phyloP scores from a whole-genome alignment of 176 grass and related monocot species.

The Areca catechu region DNA sequence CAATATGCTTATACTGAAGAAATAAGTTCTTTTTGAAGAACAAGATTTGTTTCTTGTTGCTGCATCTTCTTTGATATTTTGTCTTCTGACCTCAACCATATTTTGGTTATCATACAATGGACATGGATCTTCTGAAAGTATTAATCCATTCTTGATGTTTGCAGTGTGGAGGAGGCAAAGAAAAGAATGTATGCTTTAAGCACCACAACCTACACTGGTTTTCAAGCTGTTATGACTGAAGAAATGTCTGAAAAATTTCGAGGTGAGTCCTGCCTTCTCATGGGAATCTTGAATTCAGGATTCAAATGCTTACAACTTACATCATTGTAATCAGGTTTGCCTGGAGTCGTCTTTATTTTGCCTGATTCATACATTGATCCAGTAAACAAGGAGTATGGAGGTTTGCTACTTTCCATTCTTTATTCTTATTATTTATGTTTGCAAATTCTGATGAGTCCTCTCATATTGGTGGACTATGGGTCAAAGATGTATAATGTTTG shows the following conservation, averaged over 20 bases:
- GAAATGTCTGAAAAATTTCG: conserved; percentile 94
- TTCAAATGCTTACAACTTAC: conserved; percentile 12
- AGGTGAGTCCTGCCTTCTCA: conserved; percentile 24
- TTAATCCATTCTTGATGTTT: conserved; percentile 7
- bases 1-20: too few species aligned
- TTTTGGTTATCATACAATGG: too few species aligned
- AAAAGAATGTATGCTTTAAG: conserved; percentile 85
- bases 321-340: conserved; percentile 51
- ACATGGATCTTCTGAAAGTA: not conserved
- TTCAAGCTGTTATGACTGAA: conserved; percentile 85
- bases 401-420: conserved; percentile 29
- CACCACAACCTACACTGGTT: conserved; percentile 83
- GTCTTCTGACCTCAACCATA: too few species aligned
- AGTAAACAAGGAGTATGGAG: conserved; percentile 95
- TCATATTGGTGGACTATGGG: too few species aligned
- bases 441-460: not conserved
- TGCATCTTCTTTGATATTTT: not conserved
- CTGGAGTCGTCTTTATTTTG: conserved; percentile 91
- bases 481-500: not conserved
- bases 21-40: too few species aligned
- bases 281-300: too few species aligned
- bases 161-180: conserved; percentile 84
- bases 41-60: conserved; percentile 1
- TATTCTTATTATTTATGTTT: not conserved
- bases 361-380: conserved; percentile 91